Evolutionary conservation across 345 rosid species (phyloP), one percentile per base, ranked within the genome.

Genomic region (Salix arbutifolia): DNA sequence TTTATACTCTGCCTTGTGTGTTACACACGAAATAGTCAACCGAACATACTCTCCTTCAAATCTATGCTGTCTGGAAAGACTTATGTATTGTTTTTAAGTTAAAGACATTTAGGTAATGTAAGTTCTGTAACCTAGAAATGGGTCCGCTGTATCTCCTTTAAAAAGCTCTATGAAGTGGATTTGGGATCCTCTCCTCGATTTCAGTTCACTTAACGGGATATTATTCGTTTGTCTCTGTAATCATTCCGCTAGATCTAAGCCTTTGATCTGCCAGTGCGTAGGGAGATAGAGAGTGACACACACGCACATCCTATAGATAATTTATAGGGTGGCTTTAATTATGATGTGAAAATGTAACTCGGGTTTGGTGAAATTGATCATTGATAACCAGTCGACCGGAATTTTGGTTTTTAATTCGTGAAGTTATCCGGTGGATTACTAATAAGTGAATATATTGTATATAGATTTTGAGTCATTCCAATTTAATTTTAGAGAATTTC

Each of bases 81-180:
- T 31, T 0, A 4, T 31, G 35, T 4, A 6, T 8, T 38, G 42
- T 9, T 38, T 9, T 38, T 6, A 38, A 38, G 42, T 38, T 5
- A 8, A 38, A 38, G 9, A 6, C 42, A 38, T 33, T 37, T 33
- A 48, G 35, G 60, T 73, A 42, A 21, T 73, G 50, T 23, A 61
- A 6, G 9, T 44, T 44, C 48, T 44, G 48, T 44, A 66, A 25
- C 77, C 74, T 81, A 71, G 42, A 79, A 73, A 38, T 31, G 25
- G 74, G 70, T 70, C 44, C 62, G 30, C 56, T 28, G 42, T 23
- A 62, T 78, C 81, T 78, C 64, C 74, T 73, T 71, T 78, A 6
- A 53, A 31, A 77, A 42, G 79, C 21, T 14, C 26, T 30, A 7
- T 70, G 79, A 83, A 77, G 70, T 74, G 38, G 78, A 82, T 81